A percentile compares a stretch with the other conserved stretches of the same genome.
Evolutionary conservation across 2,329 filamentous ascomycete species (phyloP).

Genomic region (Aspergillus brunneoviolaceus): DNA sequence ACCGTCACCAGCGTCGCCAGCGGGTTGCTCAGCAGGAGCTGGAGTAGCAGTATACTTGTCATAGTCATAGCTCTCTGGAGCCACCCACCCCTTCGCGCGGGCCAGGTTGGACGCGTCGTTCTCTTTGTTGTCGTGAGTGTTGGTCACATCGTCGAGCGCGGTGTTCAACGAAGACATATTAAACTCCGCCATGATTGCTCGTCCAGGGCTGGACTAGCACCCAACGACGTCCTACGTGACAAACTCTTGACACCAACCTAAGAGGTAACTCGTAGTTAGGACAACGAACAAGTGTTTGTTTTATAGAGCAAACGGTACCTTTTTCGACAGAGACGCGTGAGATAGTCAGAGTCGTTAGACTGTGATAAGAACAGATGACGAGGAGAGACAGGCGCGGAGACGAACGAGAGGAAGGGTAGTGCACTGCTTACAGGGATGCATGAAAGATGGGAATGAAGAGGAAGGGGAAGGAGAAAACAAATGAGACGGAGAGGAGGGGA

Average conservation of each 20-base stretch:
- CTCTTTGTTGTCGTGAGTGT: slow-evolving; percentile 23
- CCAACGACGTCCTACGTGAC: neutral
- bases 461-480: neutral
- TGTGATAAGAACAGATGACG: no score
- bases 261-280: no score
- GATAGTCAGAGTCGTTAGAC: neutral
- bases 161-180: slow-evolving; percentile 22
- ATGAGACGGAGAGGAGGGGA: neutral
- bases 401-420: neutral
- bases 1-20: slow-evolving; percentile 19
- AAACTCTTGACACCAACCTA: neutral
- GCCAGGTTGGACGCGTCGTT: slow-evolving; percentile 32
- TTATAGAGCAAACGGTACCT: neutral
- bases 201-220: neutral
- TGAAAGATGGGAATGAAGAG: neutral
- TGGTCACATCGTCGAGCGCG: slow-evolving; percentile 23
- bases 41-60: slow-evolving; percentile 26
- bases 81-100: slow-evolving; percentile 41
- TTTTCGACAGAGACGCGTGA: neutral
- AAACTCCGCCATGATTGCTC: slow-evolving; percentile 22
- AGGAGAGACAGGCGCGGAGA: neutral
- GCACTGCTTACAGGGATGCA: neutral
- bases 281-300: neutral
- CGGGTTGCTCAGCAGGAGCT: slow-evolving; percentile 15
- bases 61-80: slow-evolving; percentile 41